These are phyloP conservation scores for Populus nigra DNA, from an alignment of 345 rosid genomes.

Conservation along the genomic window DNA sequence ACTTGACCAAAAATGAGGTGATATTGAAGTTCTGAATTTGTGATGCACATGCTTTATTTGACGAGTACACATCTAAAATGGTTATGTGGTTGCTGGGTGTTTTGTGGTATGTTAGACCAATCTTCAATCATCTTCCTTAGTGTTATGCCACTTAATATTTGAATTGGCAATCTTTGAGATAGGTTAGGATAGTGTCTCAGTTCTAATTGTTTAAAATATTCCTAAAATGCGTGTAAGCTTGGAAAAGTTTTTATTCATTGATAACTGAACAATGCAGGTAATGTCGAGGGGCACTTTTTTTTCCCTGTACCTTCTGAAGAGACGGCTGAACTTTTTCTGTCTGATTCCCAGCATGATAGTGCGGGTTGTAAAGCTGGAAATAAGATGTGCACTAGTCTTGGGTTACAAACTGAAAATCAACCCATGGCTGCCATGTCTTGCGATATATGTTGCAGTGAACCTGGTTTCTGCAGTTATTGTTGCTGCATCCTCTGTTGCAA, in stretches of 20 bases:
- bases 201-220: neutral
- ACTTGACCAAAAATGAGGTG: too few species aligned
- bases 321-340: slow-evolving; percentile 29
- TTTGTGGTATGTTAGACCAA: too few species aligned
- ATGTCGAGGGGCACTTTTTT: slow-evolving; percentile 14
- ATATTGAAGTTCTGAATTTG: too few species aligned
- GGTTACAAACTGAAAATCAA: slow-evolving; percentile 25
- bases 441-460: slow-evolving; percentile 79
- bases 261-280: slow-evolving; percentile 25
- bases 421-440: slow-evolving; percentile 50
- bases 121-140: neutral
- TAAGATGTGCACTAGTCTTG: slow-evolving; percentile 51
- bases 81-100: too few species aligned
- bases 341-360: slow-evolving; percentile 32
- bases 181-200: neutral
- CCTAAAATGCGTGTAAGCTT: neutral
- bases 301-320: slow-evolving; percentile 31
- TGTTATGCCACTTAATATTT: neutral
- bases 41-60: too few species aligned
- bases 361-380: slow-evolving; percentile 70
- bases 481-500: slow-evolving; percentile 83
- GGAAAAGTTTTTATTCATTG: neutral
- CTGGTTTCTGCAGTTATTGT: slow-evolving; percentile 70
- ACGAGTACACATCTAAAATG: too few species aligned
- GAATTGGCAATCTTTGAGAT: neutral